These are phyloP conservation scores for carrot (Daucus carota) DNA, from an alignment of 129 eudicot genomes.

Conservation along the genomic window DNA sequence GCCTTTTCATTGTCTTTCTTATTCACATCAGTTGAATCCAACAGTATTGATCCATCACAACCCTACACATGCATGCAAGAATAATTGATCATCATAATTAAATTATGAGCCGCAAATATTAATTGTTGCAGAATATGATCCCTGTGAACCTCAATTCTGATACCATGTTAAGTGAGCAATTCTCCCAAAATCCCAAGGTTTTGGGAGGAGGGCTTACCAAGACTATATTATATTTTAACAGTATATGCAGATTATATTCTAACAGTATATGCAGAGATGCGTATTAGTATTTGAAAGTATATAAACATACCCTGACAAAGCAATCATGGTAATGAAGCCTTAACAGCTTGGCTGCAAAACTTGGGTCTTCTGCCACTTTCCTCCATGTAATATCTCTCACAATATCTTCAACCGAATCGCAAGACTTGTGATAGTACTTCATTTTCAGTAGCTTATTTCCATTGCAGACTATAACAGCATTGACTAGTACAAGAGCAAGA, in stretches of 20 bases:
- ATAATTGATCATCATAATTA: not conserved
- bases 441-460: constrained; percentile 15
- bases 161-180: no score
- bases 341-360: constrained; percentile 37
- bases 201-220: no score
- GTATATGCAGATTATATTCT: no score
- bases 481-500: not conserved
- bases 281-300: not conserved
- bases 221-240: no score
- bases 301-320: constrained; percentile 43
- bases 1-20: constrained; percentile 20
- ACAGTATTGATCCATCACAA: constrained; percentile 46
- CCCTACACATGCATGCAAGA: constrained; percentile 23
- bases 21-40: constrained; percentile 25
- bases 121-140: no score
- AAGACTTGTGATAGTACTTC: constrained; percentile 27
- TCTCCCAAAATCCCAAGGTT: no score
- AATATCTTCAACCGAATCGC: constrained; percentile 21
- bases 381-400: constrained; percentile 37
- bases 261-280: no score
- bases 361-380: constrained; percentile 23
- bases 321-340: constrained; percentile 58
- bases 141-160: no score
- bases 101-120: no score
- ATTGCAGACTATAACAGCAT: constrained; percentile 6